phyloP scores from a whole-genome alignment of 176 grass and related monocot species.

The Poa pratensis region DNA sequence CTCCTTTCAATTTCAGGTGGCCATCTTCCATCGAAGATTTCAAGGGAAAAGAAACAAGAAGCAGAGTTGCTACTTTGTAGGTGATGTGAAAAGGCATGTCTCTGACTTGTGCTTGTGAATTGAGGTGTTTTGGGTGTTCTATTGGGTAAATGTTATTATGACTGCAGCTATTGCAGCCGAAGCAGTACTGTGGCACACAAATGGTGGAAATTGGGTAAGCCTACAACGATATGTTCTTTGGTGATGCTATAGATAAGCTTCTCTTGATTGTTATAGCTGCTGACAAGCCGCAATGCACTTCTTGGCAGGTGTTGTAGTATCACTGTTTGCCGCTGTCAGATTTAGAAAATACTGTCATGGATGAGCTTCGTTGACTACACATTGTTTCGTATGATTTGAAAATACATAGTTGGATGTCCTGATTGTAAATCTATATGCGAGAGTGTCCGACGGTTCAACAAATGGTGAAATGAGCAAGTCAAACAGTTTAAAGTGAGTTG shows the following conservation, averaged over 20 bases:
- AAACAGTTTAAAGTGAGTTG: conserved; percentile 47
- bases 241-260: conserved; percentile 16
- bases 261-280: background rate
- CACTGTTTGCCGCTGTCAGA: conserved; percentile 56
- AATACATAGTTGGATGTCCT: conserved; percentile 52
- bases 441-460: conserved; percentile 9
- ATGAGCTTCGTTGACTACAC: background rate
- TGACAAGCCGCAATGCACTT: background rate
- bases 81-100: conserved; percentile 53
- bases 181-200: conserved; percentile 80
- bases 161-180: conserved; percentile 74
- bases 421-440: conserved; percentile 70
- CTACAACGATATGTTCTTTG: background rate
- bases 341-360: conserved; percentile 15
- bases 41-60: conserved; percentile 54
- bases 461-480: background rate
- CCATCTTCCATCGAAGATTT: conserved; percentile 49
- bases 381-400: background rate
- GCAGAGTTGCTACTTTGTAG: conserved; percentile 57
- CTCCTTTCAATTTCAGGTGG: no score
- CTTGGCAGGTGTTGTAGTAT: conserved; percentile 73
- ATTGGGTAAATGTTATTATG: conserved; percentile 22
- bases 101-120: background rate
- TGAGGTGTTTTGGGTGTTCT: background rate
- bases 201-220: conserved; percentile 86